Conservation (phyloP, 2,329 filamentous ascomycete species). For the Fusarium goolgardi region DNA sequence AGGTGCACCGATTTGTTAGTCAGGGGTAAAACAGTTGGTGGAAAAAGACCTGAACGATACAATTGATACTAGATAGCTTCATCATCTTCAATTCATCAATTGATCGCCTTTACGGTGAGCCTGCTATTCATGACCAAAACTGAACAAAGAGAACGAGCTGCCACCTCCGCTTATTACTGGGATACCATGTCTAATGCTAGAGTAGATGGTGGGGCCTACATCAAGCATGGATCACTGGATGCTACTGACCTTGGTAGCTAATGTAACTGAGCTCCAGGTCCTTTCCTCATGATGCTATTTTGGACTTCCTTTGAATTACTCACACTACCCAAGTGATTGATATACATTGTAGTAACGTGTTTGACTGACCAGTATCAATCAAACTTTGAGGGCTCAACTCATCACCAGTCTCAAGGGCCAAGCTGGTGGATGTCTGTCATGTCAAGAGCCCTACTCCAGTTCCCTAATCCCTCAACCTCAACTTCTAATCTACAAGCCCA, state of each 20-base stretch:
- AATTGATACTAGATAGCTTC: neutral
- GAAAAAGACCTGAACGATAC: neutral
- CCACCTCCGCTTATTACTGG: conserved; percentile 10
- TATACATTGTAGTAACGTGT: no score
- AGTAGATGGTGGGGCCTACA: neutral
- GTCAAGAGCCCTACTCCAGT: neutral
- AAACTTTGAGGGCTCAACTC: neutral
- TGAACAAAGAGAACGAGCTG: conserved; percentile 19
- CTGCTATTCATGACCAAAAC: conserved; percentile 3
- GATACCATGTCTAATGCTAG: conserved; percentile 1
- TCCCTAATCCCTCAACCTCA: neutral
- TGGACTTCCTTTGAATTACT: conserved; percentile 1
- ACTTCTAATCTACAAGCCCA: conserved; percentile 8
- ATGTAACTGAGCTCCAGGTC: neutral
- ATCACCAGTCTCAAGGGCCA: neutral
- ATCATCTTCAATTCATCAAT: neutral
- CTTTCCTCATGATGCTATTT: neutral
- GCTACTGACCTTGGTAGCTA: neutral
- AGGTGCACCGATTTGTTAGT: conserved; percentile 9
- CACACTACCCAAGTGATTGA: neutral
- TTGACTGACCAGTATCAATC: neutral
- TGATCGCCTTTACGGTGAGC: conserved; percentile 1
- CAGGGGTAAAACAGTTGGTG: neutral
- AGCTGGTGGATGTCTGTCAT: neutral
- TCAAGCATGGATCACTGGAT: conserved; percentile 16